A percentile compares a stretch with the other conserved stretches of the same genome.
Conservation (phyloP, 257 asterid species). For the Nicotiana noctiflora region DNA sequence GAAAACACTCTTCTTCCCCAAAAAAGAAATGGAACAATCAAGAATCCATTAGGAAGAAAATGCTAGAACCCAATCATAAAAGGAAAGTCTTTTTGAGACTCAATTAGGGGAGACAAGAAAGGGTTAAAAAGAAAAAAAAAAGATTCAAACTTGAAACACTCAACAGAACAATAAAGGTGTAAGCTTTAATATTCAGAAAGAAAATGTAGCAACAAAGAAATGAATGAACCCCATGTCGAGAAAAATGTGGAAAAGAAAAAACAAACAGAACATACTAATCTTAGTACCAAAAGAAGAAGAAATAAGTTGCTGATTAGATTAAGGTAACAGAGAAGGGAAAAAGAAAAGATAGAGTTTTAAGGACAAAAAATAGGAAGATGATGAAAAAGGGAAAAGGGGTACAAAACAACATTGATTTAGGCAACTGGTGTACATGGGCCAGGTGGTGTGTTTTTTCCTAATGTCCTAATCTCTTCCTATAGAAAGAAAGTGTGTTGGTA, state of each 20-base stretch:
- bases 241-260: not conserved
- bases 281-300: not conserved
- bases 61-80: not conserved
- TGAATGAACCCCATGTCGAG: not conserved
- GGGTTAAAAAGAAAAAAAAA: not conserved
- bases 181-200: not conserved
- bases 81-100: not conserved
- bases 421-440: conserved; percentile 52
- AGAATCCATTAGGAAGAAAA: not conserved
- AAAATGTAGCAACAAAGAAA: no score
- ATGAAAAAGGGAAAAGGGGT: conserved; percentile 21
- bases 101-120: not conserved
- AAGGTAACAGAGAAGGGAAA: conserved; percentile 9
- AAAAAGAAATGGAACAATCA: not conserved
- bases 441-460: conserved; percentile 50
- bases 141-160: no score
- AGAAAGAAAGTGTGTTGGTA: not conserved
- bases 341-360: not conserved
- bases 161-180: not conserved
- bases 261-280: not conserved
- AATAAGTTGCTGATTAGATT: not conserved
- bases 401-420: conserved; percentile 27
- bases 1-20: not conserved
- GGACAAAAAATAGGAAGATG: conserved; percentile 10
- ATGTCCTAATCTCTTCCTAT: not conserved